phyloP scores from a whole-genome alignment of 2,329 filamentous ascomycete species.

The Fusarium chaquense region DNA sequence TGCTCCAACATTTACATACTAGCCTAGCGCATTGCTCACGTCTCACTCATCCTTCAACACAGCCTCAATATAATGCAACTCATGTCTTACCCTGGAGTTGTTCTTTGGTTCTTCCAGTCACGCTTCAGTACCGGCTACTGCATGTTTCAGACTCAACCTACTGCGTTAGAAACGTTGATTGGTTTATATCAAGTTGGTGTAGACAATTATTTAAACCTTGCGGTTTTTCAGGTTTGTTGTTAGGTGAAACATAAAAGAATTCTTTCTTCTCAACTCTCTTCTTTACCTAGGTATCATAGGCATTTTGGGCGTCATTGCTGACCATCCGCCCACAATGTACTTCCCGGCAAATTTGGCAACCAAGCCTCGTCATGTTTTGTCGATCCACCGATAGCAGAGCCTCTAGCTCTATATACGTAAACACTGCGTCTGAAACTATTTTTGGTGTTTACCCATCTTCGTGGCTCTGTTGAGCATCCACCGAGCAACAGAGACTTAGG shows the following conservation, averaged over 20 bases:
- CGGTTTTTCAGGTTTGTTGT: not conserved
- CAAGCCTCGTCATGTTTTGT: slow-evolving; percentile 7
- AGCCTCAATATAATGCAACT: slow-evolving; percentile 28
- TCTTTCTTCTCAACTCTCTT: not conserved
- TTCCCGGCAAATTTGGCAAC: not conserved
- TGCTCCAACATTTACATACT: not conserved
- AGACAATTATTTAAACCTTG: not conserved
- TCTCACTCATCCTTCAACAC: slow-evolving; percentile 31
- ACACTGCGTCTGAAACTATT: slow-evolving; percentile 10
- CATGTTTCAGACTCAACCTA: slow-evolving; percentile 26
- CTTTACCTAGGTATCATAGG: not conserved
- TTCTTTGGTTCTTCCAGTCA: slow-evolving; percentile 6
- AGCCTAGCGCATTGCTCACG: slow-evolving; percentile 12
- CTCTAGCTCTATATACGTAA: slow-evolving; percentile 15
- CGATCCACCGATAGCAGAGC: slow-evolving; percentile 20
- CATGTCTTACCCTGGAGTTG: slow-evolving; percentile 26
- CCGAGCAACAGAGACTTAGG: not conserved
- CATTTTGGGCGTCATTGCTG: slow-evolving; percentile 12
- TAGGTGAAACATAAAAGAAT: not conserved
- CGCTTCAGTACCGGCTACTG: not conserved
- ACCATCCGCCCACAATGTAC: not conserved
- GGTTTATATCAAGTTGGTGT: not conserved
- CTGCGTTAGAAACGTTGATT: not conserved
- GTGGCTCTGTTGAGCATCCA: not conserved
- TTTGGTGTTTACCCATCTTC: slow-evolving; percentile 6